phyloP scores from a whole-genome alignment of 306 rosid species.

The Sphenostylis stenocarpa region DNA sequence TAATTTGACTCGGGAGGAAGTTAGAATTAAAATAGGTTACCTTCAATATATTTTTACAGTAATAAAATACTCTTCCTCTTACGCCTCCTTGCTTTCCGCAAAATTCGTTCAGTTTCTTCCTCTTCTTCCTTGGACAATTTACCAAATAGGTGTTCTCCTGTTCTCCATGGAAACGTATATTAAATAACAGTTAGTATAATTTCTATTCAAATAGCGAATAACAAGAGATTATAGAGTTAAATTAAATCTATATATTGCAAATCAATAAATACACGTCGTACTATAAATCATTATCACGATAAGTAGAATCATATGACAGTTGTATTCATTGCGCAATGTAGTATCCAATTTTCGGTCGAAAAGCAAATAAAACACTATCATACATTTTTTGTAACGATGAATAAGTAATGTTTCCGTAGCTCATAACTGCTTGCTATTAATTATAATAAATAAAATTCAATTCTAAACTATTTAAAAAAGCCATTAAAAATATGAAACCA shows the following conservation, averaged over 20 bases:
- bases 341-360: neutral
- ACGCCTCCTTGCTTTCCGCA: constrained; percentile 84
- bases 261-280: neutral
- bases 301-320: neutral
- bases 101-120: constrained; percentile 72
- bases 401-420: neutral
- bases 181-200: constrained; percentile 36
- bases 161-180: constrained; percentile 32
- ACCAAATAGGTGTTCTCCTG: constrained; percentile 47
- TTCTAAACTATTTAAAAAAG: no score
- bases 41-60: constrained; percentile 63
- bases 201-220: constrained; percentile 8
- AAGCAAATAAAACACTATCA: no score
- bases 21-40: constrained; percentile 38
- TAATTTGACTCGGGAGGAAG: neutral
- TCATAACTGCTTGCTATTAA: neutral
- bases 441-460: no score
- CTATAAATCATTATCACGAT: neutral
- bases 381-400: neutral
- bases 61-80: constrained; percentile 65
- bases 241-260: neutral
- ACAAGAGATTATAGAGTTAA: neutral
- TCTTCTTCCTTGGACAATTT: constrained; percentile 53
- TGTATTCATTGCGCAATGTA: neutral
- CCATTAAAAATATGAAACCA: no score